phyloP scores from a whole-genome alignment of 441 rosid genomes.

The Populus hybrid region DNA sequence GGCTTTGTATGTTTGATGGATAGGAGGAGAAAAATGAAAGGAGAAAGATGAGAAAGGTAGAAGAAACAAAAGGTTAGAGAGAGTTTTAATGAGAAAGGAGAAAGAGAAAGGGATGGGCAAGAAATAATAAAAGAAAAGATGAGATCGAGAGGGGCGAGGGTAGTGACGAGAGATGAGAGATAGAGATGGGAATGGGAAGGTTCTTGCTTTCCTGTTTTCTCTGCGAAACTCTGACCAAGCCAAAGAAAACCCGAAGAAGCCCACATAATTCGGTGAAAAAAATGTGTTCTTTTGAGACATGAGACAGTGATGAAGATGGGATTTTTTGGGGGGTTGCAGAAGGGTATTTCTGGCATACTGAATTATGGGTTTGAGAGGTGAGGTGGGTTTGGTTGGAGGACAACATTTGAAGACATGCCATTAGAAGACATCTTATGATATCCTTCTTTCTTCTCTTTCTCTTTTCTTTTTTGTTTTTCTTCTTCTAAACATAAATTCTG shows the following conservation, averaged over 20 bases:
- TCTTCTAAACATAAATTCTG: constrained; percentile 33
- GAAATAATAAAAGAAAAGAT: constrained; percentile 17
- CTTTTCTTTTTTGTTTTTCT: constrained; percentile 21
- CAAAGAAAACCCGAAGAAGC: constrained; percentile 79
- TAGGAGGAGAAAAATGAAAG: background rate
- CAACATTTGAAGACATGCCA: constrained; percentile 36
- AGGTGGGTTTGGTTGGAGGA: constrained; percentile 54
- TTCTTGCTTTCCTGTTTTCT: constrained; percentile 56
- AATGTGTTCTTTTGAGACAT: constrained; percentile 38
- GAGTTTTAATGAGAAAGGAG: constrained; percentile 9
- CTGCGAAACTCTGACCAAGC: constrained; percentile 83
- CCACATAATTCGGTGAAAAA: constrained; percentile 70
- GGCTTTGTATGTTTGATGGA: background rate
- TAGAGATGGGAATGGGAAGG: constrained; percentile 37
- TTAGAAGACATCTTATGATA: constrained; percentile 21
- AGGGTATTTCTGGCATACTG: constrained; percentile 54
- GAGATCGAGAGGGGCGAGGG: constrained; percentile 20
- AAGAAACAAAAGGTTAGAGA: constrained; percentile 7
- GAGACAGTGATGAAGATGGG: constrained; percentile 77
- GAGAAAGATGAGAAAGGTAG: background rate
- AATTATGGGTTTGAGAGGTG: constrained; percentile 6
- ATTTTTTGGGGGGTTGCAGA: constrained; percentile 58
- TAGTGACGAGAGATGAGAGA: constrained; percentile 15
- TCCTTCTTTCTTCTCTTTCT: constrained; percentile 19
- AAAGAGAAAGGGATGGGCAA: constrained; percentile 4